Conservation (phyloP, 179 eudicot genomes). For the Beta corolliflora region DNA sequence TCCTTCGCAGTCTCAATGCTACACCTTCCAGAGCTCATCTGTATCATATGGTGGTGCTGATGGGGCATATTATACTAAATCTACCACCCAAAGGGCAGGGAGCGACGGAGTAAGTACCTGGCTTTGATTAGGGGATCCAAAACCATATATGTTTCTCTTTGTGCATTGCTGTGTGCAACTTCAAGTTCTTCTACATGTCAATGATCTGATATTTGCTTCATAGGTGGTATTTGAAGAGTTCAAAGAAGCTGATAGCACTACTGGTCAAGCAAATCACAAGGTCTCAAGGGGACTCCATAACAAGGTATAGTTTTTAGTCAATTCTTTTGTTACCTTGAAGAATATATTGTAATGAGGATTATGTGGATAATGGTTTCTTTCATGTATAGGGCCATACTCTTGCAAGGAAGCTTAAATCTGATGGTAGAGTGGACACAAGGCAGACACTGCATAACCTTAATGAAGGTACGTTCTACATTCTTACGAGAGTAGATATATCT, state of each 20-base stretch:
- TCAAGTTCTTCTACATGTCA: constrained; percentile 3
- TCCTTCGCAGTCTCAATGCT: constrained; percentile 60
- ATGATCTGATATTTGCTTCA: constrained; percentile 8
- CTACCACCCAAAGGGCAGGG: constrained; percentile 69
- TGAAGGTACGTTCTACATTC: constrained; percentile 49
- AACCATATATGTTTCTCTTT: background rate
- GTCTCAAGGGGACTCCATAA: constrained; percentile 77
- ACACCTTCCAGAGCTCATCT: constrained; percentile 80
- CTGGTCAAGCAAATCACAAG: constrained; percentile 79
- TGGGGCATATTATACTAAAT: constrained; percentile 76
- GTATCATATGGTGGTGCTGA: constrained; percentile 66
- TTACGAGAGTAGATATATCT: background rate
- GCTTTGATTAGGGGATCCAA: background rate
- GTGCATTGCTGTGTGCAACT: background rate
- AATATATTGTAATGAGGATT: background rate
- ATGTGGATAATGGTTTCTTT: background rate
- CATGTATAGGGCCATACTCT: constrained; percentile 73
- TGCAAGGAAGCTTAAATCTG: constrained; percentile 76
- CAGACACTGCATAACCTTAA: constrained; percentile 79
- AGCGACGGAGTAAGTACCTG: constrained; percentile 71
- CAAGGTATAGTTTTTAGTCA: constrained; percentile 48
- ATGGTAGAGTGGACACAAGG: constrained; percentile 79
- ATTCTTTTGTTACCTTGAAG: background rate
- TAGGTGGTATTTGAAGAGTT: constrained; percentile 78
- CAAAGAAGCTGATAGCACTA: constrained; percentile 81